These are phyloP conservation scores for Orbilia oligospora DNA, from an alignment of 2,329 filamentous ascomycete species.

Conservation along the genomic window DNA sequence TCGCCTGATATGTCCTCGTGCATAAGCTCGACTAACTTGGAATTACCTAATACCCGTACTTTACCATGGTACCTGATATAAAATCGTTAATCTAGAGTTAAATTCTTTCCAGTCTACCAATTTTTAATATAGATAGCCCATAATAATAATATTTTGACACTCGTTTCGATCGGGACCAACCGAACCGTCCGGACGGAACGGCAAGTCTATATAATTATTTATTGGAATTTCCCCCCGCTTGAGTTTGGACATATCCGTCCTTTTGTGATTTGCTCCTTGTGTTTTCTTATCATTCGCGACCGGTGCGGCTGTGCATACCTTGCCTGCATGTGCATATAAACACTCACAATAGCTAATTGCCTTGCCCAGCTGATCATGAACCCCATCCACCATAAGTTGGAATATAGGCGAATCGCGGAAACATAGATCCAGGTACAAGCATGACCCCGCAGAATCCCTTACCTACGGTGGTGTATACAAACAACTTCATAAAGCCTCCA, in stretches of 20 bases:
- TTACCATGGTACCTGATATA: not conserved
- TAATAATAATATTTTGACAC: not conserved
- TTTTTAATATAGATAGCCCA: not conserved
- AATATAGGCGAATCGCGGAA: constrained; percentile 15
- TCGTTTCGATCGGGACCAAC: constrained; percentile 15
- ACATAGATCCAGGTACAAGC: constrained; percentile 1
- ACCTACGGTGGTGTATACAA: too few species aligned
- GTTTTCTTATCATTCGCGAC: not conserved
- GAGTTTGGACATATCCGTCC: not conserved
- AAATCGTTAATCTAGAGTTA: not conserved
- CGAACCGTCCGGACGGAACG: constrained; percentile 11
- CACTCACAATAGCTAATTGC: not conserved
- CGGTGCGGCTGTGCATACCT: not conserved
- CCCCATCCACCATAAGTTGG: not conserved
- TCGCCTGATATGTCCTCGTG: not conserved
- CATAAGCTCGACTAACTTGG: not conserved
- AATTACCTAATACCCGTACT: constrained; percentile 22
- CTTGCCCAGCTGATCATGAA: not conserved
- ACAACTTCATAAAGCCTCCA: not conserved
- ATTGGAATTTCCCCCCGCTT: not conserved
- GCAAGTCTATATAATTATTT: not conserved
- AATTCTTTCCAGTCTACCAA: too few species aligned
- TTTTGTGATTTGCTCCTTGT: not conserved
- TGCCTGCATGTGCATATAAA: not conserved
- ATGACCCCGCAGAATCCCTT: not conserved